phyloP scores from a whole-genome alignment of 2,329 filamentous ascomycete genomes.

The Grosmannia clavigera region DNA sequence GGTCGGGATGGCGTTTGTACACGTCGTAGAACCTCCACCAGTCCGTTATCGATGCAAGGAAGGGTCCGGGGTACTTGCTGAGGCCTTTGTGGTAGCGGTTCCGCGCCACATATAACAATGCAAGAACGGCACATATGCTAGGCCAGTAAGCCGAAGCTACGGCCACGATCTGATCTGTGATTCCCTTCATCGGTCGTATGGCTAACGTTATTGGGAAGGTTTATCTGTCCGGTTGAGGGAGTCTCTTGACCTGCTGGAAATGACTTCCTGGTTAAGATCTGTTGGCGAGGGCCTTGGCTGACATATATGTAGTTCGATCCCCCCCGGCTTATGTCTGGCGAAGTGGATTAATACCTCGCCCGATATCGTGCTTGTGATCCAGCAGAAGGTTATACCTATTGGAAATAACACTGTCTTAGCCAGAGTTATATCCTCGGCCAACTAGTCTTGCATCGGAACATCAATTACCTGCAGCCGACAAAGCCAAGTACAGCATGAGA shows the following conservation, averaged over 20 bases:
- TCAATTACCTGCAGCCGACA: not conserved
- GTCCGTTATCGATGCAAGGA: constrained; percentile 55
- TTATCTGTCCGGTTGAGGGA: too few species aligned
- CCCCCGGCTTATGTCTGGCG: not conserved
- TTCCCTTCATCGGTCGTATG: constrained; percentile 13
- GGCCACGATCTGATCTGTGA: constrained; percentile 23
- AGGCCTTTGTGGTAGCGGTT: constrained; percentile 45
- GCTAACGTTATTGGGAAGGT: too few species aligned
- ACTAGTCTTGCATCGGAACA: not conserved
- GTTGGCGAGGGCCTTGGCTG: not conserved
- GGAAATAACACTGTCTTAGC: not conserved
- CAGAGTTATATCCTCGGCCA: not conserved
- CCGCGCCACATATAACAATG: constrained; percentile 29
- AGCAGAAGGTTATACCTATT: too few species aligned
- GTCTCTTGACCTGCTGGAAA: too few species aligned
- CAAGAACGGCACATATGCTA: constrained; percentile 19
- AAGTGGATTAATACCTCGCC: not conserved
- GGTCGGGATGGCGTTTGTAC: constrained; percentile 48
- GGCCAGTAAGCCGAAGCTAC: constrained; percentile 31
- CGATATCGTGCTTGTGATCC: too few species aligned
- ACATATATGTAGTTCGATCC: not conserved
- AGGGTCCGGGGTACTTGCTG: constrained; percentile 60
- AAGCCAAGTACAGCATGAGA: not conserved
- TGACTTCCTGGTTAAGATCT: too few species aligned
- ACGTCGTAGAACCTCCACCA: constrained; percentile 67